Evolutionary conservation across 768 basidiomycete genomes (phyloP), one percentile per base, ranked within the genome.

Genomic region (Galerina sulciceps): DNA sequence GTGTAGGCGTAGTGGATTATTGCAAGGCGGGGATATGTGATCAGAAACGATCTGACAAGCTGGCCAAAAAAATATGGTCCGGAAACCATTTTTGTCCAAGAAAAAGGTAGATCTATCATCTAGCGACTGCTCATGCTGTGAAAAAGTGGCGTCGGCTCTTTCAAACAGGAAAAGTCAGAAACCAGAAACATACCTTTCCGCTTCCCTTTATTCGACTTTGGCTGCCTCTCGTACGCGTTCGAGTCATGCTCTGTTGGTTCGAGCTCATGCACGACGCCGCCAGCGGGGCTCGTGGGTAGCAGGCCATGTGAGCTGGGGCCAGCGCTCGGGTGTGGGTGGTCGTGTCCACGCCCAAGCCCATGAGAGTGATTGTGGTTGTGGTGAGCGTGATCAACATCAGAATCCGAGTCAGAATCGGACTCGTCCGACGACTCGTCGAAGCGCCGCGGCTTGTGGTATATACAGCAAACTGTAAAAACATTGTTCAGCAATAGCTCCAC

Each of bases 351-450:
- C n/a, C n/a, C n/a, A n/a, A n/a, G n/a, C n/a, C 53, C 31, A n/a
- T 73, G 71, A 9, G 52, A 44, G 45, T 58, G 66, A 15, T 55
- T 26, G 40, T 75, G 71, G 15, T 57, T 53, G 45, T 67, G 65
- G 45, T 0, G 23, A 49, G 20, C 69, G 67, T 10, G 72, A 73
- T 50, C 43, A 13, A 50, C 50, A 22, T 77, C 76, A 11, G 67
- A 70, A 51, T 77, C 77, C 6, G 76, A 75, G 49, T 81, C 82
- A 2, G 84, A 81, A 41, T 83, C 87, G 0, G 84, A 85, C 34
- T 80, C 81, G 43, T 83, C 81, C 35, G 86, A 86, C 0, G 93
- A 94, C 68, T 94, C 93, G 73, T 93, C 93, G 60, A 93, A 94
- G 49, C 68, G 75, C 55, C 83, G 81, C 1, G 90, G 89, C 69